A percentile compares a stretch with the other conserved stretches of the same genome.
Conservation (phyloP, 2,329 filamentous ascomycete genomes). For the Davidsoniella neocaledoniae region DNA sequence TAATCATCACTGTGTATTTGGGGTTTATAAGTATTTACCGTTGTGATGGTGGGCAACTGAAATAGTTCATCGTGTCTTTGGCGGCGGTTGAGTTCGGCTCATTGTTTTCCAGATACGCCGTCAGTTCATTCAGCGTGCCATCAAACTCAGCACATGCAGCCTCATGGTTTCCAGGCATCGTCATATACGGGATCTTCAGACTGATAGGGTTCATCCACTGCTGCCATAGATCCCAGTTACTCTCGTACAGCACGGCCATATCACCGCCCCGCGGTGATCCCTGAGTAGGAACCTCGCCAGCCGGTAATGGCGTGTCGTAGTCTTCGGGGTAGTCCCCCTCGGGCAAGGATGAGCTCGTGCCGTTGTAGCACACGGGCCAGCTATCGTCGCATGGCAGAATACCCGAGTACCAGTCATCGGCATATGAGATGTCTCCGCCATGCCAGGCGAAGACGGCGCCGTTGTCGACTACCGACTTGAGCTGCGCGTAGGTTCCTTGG, state of each 20-base stretch:
- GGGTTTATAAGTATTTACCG: slow-evolving; percentile 14
- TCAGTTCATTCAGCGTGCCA: slow-evolving; percentile 25
- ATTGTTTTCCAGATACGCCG: slow-evolving; percentile 29
- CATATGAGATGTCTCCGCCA: slow-evolving; percentile 33
- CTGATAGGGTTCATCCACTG: slow-evolving; percentile 29
- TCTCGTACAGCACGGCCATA: slow-evolving; percentile 31
- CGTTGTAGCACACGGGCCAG: slow-evolving; percentile 36
- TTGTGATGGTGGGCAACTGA: slow-evolving; percentile 34
- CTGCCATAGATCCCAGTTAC: slow-evolving; percentile 35
- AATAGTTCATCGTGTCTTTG: slow-evolving; percentile 27
- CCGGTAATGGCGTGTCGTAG: slow-evolving; percentile 28
- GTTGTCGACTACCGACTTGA: slow-evolving; percentile 25
- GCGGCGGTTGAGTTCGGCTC: slow-evolving; percentile 25
- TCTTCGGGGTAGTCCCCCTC: slow-evolving; percentile 21
- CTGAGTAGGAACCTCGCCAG: slow-evolving; percentile 27
- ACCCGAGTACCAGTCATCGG: slow-evolving; percentile 34
- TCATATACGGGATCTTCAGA: slow-evolving; percentile 31
- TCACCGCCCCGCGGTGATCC: slow-evolving; percentile 30
- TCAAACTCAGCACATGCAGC: slow-evolving; percentile 32
- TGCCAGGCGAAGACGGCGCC: slow-evolving; percentile 35
- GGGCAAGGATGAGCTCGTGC: slow-evolving; percentile 25
- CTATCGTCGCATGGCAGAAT: slow-evolving; percentile 29
- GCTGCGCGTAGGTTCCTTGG: slow-evolving; percentile 27
- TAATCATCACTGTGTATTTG: no score
- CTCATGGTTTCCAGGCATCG: slow-evolving; percentile 34